A percentile compares a stretch with the other conserved stretches of the same genome.
Conservation (phyloP, 2,329 filamentous ascomycete genomes). For the Coniella lustricola region DNA sequence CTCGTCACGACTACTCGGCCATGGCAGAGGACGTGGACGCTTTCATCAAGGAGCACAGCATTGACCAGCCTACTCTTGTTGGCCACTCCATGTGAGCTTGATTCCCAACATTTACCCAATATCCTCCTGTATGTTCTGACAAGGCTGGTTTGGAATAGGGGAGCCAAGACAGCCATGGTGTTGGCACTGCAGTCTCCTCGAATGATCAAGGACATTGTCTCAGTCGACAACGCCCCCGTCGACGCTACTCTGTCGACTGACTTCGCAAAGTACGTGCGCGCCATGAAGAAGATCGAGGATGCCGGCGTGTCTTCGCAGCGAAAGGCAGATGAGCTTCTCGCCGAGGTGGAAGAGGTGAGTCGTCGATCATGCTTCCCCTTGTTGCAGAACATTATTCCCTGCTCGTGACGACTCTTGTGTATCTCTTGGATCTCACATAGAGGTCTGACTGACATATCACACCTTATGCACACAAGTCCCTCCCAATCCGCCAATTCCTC, state of each 20-base stretch:
- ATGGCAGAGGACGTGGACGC: slow-evolving; percentile 78
- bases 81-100: slow-evolving; percentile 78
- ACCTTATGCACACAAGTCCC: slow-evolving; percentile 35
- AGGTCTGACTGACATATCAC: neutral
- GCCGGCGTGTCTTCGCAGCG: slow-evolving; percentile 59
- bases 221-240: slow-evolving; percentile 88
- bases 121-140: neutral
- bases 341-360: slow-evolving; percentile 62
- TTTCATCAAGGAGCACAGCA: slow-evolving; percentile 66
- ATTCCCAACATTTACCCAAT: neutral
- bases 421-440: too few relatives aligned
- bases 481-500: slow-evolving; percentile 83
- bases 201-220: slow-evolving; percentile 62
- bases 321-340: slow-evolving; percentile 74
- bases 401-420: neutral
- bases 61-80: slow-evolving; percentile 70
- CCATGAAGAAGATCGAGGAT: slow-evolving; percentile 75
- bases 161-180: slow-evolving; percentile 88
- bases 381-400: too few relatives aligned
- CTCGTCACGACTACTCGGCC: slow-evolving; percentile 68
- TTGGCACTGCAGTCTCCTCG: slow-evolving; percentile 66
- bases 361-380: too few relatives aligned
- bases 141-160: slow-evolving; percentile 45
- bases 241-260: slow-evolving; percentile 67
- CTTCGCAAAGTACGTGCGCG: slow-evolving; percentile 74